phyloP scores from a whole-genome alignment of 129 eudicot species.

The Lactuca sativa region DNA sequence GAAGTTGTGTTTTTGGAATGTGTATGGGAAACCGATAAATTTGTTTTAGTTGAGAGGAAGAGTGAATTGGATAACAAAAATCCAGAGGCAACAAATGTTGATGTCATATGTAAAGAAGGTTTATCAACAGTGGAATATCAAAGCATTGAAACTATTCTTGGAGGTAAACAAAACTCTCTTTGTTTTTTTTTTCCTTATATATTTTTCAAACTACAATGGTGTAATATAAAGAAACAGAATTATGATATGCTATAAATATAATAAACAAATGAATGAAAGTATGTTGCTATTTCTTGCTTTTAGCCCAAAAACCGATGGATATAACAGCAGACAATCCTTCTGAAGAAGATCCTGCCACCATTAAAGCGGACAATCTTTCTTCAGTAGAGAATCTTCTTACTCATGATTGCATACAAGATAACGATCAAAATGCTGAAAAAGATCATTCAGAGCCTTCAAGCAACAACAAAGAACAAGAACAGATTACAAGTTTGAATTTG shows the following conservation, averaged over 20 bases:
- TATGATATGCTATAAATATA: no score
- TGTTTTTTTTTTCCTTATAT: no score
- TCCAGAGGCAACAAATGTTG: conserved; percentile 34
- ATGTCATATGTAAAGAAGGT: conserved; percentile 27
- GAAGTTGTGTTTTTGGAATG: conserved; percentile 51
- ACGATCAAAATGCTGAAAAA: conserved; percentile 9
- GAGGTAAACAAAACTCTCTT: conserved; percentile 43
- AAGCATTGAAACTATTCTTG: conserved; percentile 61
- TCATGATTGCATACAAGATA: conserved; percentile 23
- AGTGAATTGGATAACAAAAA: conserved; percentile 26
- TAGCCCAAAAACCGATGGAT: conserved; percentile 35
- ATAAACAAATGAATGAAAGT: background rate
- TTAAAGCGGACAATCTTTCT: conserved; percentile 14
- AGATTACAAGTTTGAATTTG: conserved; percentile 17
- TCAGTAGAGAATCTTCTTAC: conserved; percentile 17
- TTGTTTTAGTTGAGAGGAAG: conserved; percentile 50
- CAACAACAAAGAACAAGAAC: conserved; percentile 19
- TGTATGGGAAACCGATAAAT: conserved; percentile 75
- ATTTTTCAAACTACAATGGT: no score
- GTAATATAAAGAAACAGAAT: no score
- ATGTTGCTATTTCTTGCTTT: background rate
- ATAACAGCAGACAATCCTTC: conserved; percentile 3
- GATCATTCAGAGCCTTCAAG: conserved; percentile 17
- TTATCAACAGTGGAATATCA: conserved; percentile 45
- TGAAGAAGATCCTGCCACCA: conserved; percentile 24